Evolutionary conservation across 202 grass and related monocot species (phyloP).

Genomic region (Digitaria exilis): DNA sequence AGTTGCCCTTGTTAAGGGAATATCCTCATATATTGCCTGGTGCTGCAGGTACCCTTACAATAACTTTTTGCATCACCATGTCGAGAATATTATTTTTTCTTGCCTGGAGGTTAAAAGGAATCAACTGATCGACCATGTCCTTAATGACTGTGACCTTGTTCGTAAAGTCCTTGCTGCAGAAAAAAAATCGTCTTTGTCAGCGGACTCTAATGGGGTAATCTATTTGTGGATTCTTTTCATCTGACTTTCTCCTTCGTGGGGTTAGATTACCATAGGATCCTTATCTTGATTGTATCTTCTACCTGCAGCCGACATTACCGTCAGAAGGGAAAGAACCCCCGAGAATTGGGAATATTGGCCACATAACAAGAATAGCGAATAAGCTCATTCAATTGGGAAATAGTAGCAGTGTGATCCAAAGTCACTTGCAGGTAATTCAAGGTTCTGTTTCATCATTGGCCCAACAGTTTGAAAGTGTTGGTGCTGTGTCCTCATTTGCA

Average conservation of each 20-base stretch:
- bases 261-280: background rate
- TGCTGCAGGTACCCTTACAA: conserved; percentile 82
- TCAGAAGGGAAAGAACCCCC: conserved; percentile 63
- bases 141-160: conserved; percentile 68
- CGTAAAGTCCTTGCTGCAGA: conserved; percentile 70
- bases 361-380: conserved; percentile 80
- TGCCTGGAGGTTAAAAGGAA: conserved; percentile 74
- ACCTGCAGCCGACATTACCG: conserved; percentile 55
- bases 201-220: conserved; percentile 59
- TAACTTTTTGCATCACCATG: conserved; percentile 88
- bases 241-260: background rate
- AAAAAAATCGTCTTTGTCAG: conserved; percentile 50
- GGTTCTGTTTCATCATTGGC: conserved; percentile 9
- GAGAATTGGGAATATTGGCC: conserved; percentile 82
- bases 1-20: conserved; percentile 7
- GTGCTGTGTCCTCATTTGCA: background rate
- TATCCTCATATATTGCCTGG: background rate
- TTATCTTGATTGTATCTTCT: conserved; percentile 34
- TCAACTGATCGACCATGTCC: conserved; percentile 71
- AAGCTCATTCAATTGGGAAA: conserved; percentile 81
- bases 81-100: conserved; percentile 73
- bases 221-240: conserved; percentile 6
- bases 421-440: conserved; percentile 61
- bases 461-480: background rate
- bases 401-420: conserved; percentile 58